These are phyloP conservation scores for Venturia effusa DNA, from an alignment of 2,329 filamentous ascomycete genomes.

Conservation along the genomic window DNA sequence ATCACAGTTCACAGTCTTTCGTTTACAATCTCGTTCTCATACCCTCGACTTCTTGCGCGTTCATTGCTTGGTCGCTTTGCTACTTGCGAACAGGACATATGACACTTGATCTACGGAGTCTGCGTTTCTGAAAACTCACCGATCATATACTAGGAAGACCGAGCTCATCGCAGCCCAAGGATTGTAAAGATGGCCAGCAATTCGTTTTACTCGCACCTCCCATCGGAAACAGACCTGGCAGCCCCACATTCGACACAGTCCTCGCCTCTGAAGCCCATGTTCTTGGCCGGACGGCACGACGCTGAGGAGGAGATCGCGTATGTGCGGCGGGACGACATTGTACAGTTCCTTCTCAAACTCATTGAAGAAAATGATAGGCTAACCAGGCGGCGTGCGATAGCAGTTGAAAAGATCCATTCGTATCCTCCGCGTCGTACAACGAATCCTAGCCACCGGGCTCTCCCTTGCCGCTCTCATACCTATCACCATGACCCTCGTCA, in stretches of 20 bases:
- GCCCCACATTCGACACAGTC: not conserved
- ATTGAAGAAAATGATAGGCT: not conserved
- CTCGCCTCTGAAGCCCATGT: slow-evolving; percentile 5
- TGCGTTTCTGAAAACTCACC: not conserved
- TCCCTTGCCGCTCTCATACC: slow-evolving; percentile 26
- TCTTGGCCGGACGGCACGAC: not conserved
- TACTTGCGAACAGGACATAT: not conserved
- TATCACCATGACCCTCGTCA: slow-evolving; percentile 26
- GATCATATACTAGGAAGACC: not conserved
- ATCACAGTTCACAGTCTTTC: not conserved
- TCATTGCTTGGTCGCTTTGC: not conserved
- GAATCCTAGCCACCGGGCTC: slow-evolving; percentile 23
- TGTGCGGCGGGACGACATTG: not conserved
- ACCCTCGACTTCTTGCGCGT: not conserved
- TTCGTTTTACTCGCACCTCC: not conserved
- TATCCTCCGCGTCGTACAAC: slow-evolving; percentile 25
- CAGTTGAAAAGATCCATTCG: slow-evolving; percentile 29
- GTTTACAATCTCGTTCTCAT: not conserved
- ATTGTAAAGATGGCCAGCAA: not conserved
- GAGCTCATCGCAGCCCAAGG: not conserved
- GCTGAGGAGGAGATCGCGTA: not conserved
- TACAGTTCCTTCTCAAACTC: not conserved
- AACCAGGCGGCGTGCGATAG: not conserved
- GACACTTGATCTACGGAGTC: not conserved
- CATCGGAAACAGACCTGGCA: not conserved